Base-by-base conservation (phyloP, 116 monocot genomes). In the Iris pallida region DNA sequence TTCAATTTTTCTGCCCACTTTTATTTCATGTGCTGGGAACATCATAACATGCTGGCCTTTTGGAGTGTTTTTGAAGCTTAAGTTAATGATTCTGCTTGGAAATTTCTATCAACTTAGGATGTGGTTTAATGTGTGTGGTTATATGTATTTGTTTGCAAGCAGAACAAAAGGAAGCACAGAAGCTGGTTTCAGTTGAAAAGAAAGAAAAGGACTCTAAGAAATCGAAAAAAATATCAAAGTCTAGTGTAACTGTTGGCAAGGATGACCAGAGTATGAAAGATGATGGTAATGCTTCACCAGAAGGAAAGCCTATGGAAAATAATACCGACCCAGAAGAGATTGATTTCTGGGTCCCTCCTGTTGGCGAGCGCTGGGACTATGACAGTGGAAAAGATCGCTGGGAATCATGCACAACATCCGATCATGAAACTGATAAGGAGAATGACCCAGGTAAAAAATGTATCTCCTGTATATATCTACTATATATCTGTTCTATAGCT, bases 321-420 rank as follows among this genome's bases (percentile, higher is more conserved):
- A 65, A 45, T 5, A 52, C 53, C 59, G 86, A 81, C 12, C 40
- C 65, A 18, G 82, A 85, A 63, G 83, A 83, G 75, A 63, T 74
- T 47, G 74, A 87, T 70, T 89, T 91, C 68, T 96, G 96, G 96
- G 73, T 75, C 11, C 96, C 96, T 53, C 89, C 96, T 64, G 63
- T 78, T 64, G 89, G 89, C 45, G 69, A 80, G 42, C 95, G 89
- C 42, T 91, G 91, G 95, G 95, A 89, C 65, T 82, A 77, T 63
- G 96, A 91, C 77, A 78, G 89, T 85, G 92, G 89, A 60, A 86
- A 76, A 67, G 82, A 86, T 75, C 82, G 89, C 41, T 89, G 96
- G 91, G 79, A 72, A 69, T 68, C 77, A 67, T 69, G 30, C 63
- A 15, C 55, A 18, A 61, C 45, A 44, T 68, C 75, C n/a, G 61